phyloP scores from a whole-genome alignment of 441 rosid genomes.

The Isatis lusitanica region DNA sequence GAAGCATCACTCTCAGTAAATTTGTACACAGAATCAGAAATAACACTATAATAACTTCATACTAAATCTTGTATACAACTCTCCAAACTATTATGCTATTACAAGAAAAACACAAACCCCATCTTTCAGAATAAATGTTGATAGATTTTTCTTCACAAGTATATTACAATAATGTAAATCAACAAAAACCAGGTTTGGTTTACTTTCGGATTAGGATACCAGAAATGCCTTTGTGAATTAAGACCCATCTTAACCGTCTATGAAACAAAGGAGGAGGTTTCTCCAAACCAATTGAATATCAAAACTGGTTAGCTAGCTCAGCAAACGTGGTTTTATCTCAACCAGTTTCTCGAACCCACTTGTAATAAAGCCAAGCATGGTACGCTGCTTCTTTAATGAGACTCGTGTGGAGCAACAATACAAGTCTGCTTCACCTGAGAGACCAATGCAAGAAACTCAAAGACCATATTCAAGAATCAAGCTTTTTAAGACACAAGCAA shows the following conservation, averaged over 20 bases:
- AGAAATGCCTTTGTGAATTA: constrained; percentile 55
- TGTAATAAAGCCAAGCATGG: constrained; percentile 97
- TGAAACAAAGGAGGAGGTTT: constrained; percentile 72
- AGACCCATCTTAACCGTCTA: constrained; percentile 85
- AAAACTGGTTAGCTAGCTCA: constrained; percentile 74
- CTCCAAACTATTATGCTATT: no score
- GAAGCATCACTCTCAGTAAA: no score
- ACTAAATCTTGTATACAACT: background rate
- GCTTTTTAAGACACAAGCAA: constrained; percentile 47
- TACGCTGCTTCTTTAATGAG: constrained; percentile 90
- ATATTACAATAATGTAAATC: no score
- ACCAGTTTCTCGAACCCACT: constrained; percentile 79
- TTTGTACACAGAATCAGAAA: constrained; percentile 23
- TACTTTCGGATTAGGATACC: constrained; percentile 73
- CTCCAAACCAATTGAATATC: constrained; percentile 74
- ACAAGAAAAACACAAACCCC: no score
- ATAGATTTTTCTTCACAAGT: no score
- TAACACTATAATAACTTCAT: background rate
- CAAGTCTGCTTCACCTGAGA: constrained; percentile 76
- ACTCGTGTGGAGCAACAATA: constrained; percentile 70
- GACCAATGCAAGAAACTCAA: constrained; percentile 9
- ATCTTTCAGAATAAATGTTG: no score
- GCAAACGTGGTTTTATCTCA: constrained; percentile 81
- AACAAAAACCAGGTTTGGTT: constrained; percentile 1
- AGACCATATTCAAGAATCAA: constrained; percentile 6